These are phyloP conservation scores for Amanita polypyramis DNA, from an alignment of 768 basidiomycete species.

Conservation along the genomic window DNA sequence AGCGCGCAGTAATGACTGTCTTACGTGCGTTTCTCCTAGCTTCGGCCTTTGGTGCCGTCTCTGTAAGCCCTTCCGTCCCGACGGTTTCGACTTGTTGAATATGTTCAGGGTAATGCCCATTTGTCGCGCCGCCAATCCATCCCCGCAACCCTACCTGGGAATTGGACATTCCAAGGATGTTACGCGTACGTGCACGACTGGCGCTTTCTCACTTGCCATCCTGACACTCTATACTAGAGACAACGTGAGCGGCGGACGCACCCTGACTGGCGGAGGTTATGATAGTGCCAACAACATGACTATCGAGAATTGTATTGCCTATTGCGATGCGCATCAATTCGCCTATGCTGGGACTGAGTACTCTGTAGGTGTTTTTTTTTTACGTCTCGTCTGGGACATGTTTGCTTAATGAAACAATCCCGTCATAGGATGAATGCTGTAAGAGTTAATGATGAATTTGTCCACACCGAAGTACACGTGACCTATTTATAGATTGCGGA, in stretches of 20 bases:
- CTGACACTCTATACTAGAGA: constrained; percentile 29
- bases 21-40: constrained; percentile 21
- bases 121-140: constrained; percentile 28
- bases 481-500: constrained; percentile 44
- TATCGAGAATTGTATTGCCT: constrained; percentile 36
- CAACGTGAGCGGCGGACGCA: constrained; percentile 37
- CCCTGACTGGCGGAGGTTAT: constrained; percentile 39
- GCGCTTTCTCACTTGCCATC: constrained; percentile 2
- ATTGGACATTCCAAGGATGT: constrained; percentile 53
- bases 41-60: constrained; percentile 24
- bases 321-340: constrained; percentile 35
- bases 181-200: constrained; percentile 35
- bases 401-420: background rate
- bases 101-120: constrained; percentile 18
- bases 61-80: constrained; percentile 21
- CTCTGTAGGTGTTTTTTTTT: constrained; percentile 14
- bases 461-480: constrained; percentile 4
- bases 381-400: background rate
- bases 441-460: constrained; percentile 7
- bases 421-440: constrained; percentile 45
- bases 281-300: constrained; percentile 49
- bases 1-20: constrained; percentile 21
- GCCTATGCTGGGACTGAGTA: constrained; percentile 67
- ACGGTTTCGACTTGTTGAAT: constrained; percentile 4
- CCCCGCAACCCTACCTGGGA: constrained; percentile 34